These are phyloP conservation scores for Camelina hispida DNA, from an alignment of 345 rosid genomes.

Conservation along the genomic window DNA sequence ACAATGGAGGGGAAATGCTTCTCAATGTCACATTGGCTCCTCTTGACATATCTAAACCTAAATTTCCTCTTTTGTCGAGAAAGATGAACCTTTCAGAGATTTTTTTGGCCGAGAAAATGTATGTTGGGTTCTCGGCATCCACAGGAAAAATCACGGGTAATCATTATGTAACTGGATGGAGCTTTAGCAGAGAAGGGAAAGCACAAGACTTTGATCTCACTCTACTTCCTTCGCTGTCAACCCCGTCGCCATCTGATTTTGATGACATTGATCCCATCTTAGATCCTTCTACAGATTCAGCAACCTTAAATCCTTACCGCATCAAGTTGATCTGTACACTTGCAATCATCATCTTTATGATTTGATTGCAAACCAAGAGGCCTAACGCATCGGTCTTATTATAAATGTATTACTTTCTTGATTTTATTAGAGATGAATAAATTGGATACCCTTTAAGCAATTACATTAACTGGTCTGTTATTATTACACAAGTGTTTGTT, in stretches of 20 bases:
- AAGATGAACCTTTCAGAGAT: conserved; percentile 49
- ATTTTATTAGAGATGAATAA: conserved; percentile 2
- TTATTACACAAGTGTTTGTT: too few relatives aligned
- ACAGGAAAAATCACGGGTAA: conserved; percentile 48
- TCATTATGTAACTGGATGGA: conserved; percentile 68
- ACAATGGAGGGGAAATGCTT: conserved; percentile 46
- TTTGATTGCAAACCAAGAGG: conserved; percentile 7
- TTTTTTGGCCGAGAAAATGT: conserved; percentile 48
- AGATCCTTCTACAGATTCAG: conserved; percentile 26
- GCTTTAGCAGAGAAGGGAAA: conserved; percentile 57
- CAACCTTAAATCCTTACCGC: not conserved
- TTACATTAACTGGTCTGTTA: too few relatives aligned
- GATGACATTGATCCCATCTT: conserved; percentile 28
- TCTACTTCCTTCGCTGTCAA: conserved; percentile 58
- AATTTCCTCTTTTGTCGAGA: conserved; percentile 55
- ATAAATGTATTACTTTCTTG: conserved; percentile 19
- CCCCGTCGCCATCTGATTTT: conserved; percentile 17
- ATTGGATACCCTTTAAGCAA: not conserved
- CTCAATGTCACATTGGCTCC: conserved; percentile 61
- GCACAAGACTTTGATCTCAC: conserved; percentile 49
- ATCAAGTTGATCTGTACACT: conserved; percentile 12
- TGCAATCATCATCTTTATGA: conserved; percentile 19
- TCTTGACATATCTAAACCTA: conserved; percentile 44
- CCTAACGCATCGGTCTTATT: conserved; percentile 15
- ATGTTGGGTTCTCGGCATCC: conserved; percentile 68